phyloP scores from a whole-genome alignment of 441 rosid species.

The Jatropha multifida region DNA sequence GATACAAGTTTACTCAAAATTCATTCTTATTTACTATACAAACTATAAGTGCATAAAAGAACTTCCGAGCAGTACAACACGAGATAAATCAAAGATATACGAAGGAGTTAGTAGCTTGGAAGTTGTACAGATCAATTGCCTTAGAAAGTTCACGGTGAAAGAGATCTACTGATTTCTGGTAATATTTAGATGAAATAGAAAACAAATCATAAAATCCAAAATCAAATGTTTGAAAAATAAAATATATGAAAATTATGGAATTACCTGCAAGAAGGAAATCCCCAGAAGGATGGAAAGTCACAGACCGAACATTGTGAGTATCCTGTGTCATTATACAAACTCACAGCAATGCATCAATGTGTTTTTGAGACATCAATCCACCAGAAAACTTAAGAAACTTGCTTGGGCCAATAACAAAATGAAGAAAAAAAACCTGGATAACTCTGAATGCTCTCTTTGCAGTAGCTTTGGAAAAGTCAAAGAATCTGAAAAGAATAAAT shows the following conservation, averaged over 20 bases:
- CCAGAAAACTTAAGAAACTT: slow-evolving; percentile 18
- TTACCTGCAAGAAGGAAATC: slow-evolving; percentile 81
- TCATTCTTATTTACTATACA: neutral
- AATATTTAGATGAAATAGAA: neutral
- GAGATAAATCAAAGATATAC: neutral
- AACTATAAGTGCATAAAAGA: neutral
- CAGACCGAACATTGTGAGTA: slow-evolving; percentile 80
- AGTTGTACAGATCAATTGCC: neutral
- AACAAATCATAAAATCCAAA: neutral
- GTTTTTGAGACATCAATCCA: slow-evolving; percentile 18
- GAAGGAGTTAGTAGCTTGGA: neutral
- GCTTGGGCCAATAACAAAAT: slow-evolving; percentile 9
- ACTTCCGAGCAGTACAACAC: neutral
- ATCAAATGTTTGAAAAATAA: slow-evolving; percentile 2
- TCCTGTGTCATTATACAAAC: slow-evolving; percentile 50
- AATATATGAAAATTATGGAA: neutral
- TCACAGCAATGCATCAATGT: slow-evolving; percentile 18
- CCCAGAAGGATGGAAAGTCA: slow-evolving; percentile 81
- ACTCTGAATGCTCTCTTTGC: slow-evolving; percentile 87
- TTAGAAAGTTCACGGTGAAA: neutral
- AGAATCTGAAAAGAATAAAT: slow-evolving; percentile 51
- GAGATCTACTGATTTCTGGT: neutral
- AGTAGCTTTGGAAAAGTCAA: slow-evolving; percentile 77
- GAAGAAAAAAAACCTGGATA: slow-evolving; percentile 59
- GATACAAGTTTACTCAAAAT: neutral